These are phyloP conservation scores for Patellifolia procumbens DNA, from an alignment of 179 eudicot genomes.

Conservation along the genomic window DNA sequence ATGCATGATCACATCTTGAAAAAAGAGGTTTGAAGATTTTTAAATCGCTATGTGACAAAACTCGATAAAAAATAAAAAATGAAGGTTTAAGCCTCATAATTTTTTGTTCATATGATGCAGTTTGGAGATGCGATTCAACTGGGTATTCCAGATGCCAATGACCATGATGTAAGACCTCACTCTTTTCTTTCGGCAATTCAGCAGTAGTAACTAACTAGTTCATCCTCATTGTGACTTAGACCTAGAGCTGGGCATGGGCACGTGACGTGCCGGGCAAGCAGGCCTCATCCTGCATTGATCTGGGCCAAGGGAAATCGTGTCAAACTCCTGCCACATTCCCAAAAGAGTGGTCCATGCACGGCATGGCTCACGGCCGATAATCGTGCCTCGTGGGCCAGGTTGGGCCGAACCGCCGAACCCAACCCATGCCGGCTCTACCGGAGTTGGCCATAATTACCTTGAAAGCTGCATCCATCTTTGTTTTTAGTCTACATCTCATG, in stretches of 20 bases:
- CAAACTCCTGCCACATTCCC: too few relatives aligned
- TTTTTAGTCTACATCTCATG: not conserved
- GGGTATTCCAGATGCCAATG: slow-evolving; percentile 48
- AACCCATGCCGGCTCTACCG: too few relatives aligned
- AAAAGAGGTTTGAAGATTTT: slow-evolving; percentile 51
- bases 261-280: too few relatives aligned
- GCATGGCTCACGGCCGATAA: too few relatives aligned
- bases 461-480: not conserved
- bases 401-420: too few relatives aligned
- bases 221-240: not conserved
- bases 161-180: slow-evolving; percentile 49
- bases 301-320: too few relatives aligned
- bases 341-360: too few relatives aligned
- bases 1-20: slow-evolving; percentile 42
- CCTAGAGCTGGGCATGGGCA: too few relatives aligned
- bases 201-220: not conserved
- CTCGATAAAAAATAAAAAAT: not conserved
- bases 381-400: too few relatives aligned
- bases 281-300: too few relatives aligned
- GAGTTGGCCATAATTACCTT: not conserved
- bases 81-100: slow-evolving; percentile 4
- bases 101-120: slow-evolving; percentile 44
- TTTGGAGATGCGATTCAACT: slow-evolving; percentile 53
- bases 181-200: not conserved
- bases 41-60: not conserved